phyloP scores from a whole-genome alignment of 2,329 filamentous ascomycete genomes.

The Hypoxylon sp. region DNA sequence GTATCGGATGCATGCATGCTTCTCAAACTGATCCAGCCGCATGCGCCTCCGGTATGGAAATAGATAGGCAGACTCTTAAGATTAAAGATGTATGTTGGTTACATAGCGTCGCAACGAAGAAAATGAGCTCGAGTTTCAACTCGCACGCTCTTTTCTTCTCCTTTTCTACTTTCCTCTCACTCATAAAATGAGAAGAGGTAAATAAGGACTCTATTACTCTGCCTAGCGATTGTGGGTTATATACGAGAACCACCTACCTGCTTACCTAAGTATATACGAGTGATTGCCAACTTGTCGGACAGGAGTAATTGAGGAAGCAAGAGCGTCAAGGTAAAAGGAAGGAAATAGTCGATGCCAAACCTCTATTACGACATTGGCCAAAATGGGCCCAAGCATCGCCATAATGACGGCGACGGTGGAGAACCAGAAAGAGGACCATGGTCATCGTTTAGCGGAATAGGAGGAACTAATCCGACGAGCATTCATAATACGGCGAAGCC shows the following conservation, averaged over 20 bases:
- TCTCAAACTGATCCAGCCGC: constrained; percentile 9
- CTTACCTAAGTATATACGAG: neutral
- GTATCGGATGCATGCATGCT: neutral
- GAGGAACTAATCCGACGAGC: too few species aligned
- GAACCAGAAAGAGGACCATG: too few species aligned
- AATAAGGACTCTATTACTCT: neutral
- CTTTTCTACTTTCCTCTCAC: neutral
- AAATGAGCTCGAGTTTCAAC: neutral
- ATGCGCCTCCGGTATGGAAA: constrained; percentile 13
- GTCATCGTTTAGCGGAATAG: too few species aligned
- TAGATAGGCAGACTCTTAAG: constrained; percentile 12
- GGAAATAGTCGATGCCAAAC: neutral
- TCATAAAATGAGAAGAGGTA: neutral
- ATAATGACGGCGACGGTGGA: too few species aligned
- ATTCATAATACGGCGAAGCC: too few species aligned
- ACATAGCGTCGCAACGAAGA: neutral
- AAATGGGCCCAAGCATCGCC: too few species aligned
- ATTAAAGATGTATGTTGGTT: constrained; percentile 9
- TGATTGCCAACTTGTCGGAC: neutral
- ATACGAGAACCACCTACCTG: neutral
- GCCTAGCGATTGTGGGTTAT: neutral
- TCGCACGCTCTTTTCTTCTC: neutral
- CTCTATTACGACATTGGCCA: neutral
- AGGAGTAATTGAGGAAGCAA: neutral
- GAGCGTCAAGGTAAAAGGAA: neutral